Base-by-base conservation (phyloP, 768 basidiomycete species). In the Rubroboletus satanas region DNA sequence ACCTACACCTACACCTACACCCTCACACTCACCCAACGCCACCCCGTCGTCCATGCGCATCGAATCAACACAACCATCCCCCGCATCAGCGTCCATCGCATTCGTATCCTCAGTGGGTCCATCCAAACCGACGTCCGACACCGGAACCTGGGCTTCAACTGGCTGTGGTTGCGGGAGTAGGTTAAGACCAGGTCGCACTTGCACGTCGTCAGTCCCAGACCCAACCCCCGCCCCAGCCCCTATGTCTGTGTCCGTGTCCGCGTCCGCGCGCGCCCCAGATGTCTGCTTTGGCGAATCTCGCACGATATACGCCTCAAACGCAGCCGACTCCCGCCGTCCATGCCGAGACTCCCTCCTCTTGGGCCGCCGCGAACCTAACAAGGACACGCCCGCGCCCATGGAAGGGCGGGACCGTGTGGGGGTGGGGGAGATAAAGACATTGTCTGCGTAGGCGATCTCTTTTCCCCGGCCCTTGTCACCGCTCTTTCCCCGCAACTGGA, bases 221-320 rank as follows among this genome's bases (percentile, higher is more conserved):
- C 21, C 21, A 21, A 21, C 18, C 29, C 2, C 31, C 2, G 15
- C 21, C 29, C 7, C 17, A 1, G 17, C 21, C 21, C 21, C 21
- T 1, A 21, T 17, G 26, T n/a, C 32, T 15, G 10, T 7, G 11
- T 29, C 21, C 3, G 37, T 26, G n/a, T 6, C 6, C 1, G 44
- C 11, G 2, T 29, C 10, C 4, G 0, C 5, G 7, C 7, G 29
- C 2, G 12, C 2, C 9, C 4, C 29, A 10, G n/a, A 1, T 17
- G 12, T 11, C 36, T n/a, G 38, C 51, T 11, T 53, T 10, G 52
- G 50, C 18, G 54, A 36, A 8, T 51, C 38, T 26, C 55, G 57
- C 17, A 66, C 53, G 9, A 66, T 65, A 42, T 37, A 67, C 29
- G 58, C 43, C 51, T 58, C 51, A n/a, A 66, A 66, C 32, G 32